Evolutionary conservation across 306 rosid genomes (phyloP), one percentile per base, ranked within the genome.

Genomic region (Sechiopsis laciniata): DNA sequence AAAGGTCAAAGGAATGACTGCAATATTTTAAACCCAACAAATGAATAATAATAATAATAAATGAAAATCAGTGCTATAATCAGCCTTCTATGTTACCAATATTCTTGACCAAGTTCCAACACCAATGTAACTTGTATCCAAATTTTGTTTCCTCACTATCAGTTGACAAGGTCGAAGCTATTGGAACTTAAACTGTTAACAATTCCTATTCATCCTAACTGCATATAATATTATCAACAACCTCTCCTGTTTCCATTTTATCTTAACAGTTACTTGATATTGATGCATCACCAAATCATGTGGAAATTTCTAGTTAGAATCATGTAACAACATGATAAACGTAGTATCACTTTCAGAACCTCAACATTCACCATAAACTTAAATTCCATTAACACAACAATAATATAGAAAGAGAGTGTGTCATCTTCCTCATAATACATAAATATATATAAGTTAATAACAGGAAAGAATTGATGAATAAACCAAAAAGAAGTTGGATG

Each of bases 101-200:
- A 66, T 66, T 45, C 55, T 66, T 46, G 72, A 66, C 54, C 54
- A 66, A 66, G 72, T 19, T 45, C 72, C 54, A 42, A 42, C 54
- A 1, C 10, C 29, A 66, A 42, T 45, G 51, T 37, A 64, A 64
- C 15, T 4, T 64, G 15, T 3, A 32, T 32, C 37, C 37, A 37
- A 37, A 37, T 37, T 37, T 37, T 37, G 45, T 37, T 37, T 37
- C 8, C 45, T 37, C 45, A 37, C 45, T 37, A 37, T 37, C 45
- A 37, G 45, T 37, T 37, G 45, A 37, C 45, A 37, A 37, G 37
- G 45, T 37, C 8, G 45, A 37, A 37, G 45, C 45, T 37, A 37
- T 37, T 5, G 71, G 10, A 29, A 7, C 71, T 65, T 40, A 20
- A 16, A 8, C 26, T 66, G 72, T 50, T 48, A 42, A 48, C n/a